A percentile compares a stretch with the other conserved stretches of the same genome.
Evolutionary conservation across 2,329 filamentous ascomycete species (phyloP).

Genomic region (Fusarium sp.): DNA sequence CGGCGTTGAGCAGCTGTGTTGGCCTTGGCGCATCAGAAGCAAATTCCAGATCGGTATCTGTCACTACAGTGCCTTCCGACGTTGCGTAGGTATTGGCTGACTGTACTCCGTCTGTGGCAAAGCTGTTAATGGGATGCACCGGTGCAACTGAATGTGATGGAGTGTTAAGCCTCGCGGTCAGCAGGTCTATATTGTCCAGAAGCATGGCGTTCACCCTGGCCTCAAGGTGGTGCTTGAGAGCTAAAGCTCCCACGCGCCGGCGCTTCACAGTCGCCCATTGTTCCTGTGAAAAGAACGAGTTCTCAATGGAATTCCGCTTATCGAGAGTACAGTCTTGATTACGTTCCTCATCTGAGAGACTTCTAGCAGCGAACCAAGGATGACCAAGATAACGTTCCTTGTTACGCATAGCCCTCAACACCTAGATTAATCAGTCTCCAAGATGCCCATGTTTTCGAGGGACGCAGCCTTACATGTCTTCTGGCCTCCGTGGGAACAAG

Average conservation of each 20-base stretch:
- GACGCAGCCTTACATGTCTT: not conserved
- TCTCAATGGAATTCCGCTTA: not conserved
- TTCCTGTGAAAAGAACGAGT: not conserved
- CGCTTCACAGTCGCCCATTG: not conserved
- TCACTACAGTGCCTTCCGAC: not conserved
- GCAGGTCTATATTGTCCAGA: not conserved
- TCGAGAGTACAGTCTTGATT: not conserved
- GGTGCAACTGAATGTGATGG: not conserved
- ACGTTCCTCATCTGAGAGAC: not conserved
- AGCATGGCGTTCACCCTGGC: not conserved
- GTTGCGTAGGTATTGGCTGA: not conserved
- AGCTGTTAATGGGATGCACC: fast-evolving
- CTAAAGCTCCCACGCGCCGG: not conserved
- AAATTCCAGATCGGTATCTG: not conserved
- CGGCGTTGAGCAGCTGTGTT: not conserved
- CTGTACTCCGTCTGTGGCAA: not conserved
- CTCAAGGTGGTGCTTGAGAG: not conserved
- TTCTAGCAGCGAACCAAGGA: not conserved
- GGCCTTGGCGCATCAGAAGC: not conserved
- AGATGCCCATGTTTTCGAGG: fast-evolving
- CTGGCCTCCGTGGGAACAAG: not conserved
- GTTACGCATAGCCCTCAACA: not conserved
- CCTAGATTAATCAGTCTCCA: not conserved
- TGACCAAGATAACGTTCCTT: not conserved
- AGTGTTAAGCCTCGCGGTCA: not conserved